Percentiles rank a stretch among this genome's conserved stretches.
Conservation (phyloP, 139 green algal species). For the Auxenochlorella pyrenoidosa region DNA sequence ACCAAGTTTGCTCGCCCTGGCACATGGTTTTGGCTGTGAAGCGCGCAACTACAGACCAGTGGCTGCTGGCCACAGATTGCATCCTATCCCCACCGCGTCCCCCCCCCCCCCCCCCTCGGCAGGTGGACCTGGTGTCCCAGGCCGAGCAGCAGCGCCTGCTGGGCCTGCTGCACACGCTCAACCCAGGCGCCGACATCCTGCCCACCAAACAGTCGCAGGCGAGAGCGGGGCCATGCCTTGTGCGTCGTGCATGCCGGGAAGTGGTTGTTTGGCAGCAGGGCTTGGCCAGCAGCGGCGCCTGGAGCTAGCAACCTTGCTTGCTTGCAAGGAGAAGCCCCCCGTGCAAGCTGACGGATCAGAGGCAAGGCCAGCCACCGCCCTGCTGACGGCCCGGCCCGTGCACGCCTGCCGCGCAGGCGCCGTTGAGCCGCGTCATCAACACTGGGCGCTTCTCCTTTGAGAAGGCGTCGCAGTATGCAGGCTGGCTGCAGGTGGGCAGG, state of each 20-base stretch:
- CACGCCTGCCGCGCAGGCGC: slow-evolving; percentile 23
- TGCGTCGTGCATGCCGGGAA: too few species aligned
- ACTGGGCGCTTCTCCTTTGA: slow-evolving; percentile 72
- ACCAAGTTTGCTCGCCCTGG: too few species aligned
- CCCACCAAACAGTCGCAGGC: slow-evolving; percentile 26
- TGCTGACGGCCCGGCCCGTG: too few species aligned
- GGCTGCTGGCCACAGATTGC: neutral
- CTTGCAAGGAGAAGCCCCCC: too few species aligned
- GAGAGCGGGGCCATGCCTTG: too few species aligned
- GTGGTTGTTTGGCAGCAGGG: too few species aligned
- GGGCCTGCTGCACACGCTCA: slow-evolving; percentile 58
- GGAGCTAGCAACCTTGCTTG: too few species aligned
- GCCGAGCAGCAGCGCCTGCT: slow-evolving; percentile 35
- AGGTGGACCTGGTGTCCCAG: slow-evolving; percentile 47
- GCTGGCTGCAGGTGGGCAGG: slow-evolving; percentile 62
- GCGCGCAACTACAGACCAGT: neutral
- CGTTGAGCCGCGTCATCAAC: slow-evolving; percentile 1
- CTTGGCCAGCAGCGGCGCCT: too few species aligned
- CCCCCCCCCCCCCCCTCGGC: neutral
- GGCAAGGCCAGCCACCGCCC: too few species aligned
- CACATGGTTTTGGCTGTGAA: too few species aligned
- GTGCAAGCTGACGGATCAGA: too few species aligned
- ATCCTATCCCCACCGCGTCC: neutral
- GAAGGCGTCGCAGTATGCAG: slow-evolving; percentile 51
- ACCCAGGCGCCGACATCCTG: slow-evolving; percentile 64